These are phyloP conservation scores for Lentinula detonsa DNA, from an alignment of 768 basidiomycete species.

Conservation along the genomic window DNA sequence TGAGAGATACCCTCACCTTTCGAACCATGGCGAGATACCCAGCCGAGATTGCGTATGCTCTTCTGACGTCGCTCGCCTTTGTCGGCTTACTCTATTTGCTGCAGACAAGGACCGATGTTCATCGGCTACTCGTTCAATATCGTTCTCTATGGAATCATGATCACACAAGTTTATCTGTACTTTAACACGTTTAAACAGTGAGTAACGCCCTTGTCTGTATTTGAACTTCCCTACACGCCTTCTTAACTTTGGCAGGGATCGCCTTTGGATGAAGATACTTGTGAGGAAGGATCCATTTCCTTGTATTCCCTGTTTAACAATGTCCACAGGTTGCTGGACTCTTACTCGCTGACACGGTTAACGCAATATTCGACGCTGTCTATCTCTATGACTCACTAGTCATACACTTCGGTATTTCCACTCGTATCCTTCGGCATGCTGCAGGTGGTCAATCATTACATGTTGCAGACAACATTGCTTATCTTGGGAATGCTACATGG, in stretches of 20 bases:
- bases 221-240: too few species aligned
- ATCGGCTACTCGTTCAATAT: conserved; percentile 42
- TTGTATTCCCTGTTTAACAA: not conserved
- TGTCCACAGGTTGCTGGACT: conserved; percentile 30
- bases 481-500: conserved; percentile 20
- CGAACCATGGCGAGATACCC: conserved; percentile 10
- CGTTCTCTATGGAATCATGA: conserved; percentile 43
- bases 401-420: conserved; percentile 33
- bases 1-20: not conserved
- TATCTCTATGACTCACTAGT: conserved; percentile 45
- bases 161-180: conserved; percentile 42
- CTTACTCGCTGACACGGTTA: conserved; percentile 43
- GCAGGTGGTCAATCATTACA: not conserved
- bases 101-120: conserved; percentile 44
- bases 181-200: conserved; percentile 34
- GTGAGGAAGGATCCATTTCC: conserved; percentile 19
- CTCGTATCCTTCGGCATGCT: too few species aligned
- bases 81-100: not conserved
- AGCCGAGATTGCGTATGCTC: conserved; percentile 29
- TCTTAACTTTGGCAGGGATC: conserved; percentile 26
- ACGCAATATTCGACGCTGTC: conserved; percentile 35
- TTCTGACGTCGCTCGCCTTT: not conserved
- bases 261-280: conserved; percentile 37
- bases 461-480: conserved; percentile 20
- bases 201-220: not conserved